Evolutionary conservation across 2,329 filamentous ascomycete genomes (phyloP), one percentile per base, ranked within the genome.

Genomic region (Epichloe typhina): DNA sequence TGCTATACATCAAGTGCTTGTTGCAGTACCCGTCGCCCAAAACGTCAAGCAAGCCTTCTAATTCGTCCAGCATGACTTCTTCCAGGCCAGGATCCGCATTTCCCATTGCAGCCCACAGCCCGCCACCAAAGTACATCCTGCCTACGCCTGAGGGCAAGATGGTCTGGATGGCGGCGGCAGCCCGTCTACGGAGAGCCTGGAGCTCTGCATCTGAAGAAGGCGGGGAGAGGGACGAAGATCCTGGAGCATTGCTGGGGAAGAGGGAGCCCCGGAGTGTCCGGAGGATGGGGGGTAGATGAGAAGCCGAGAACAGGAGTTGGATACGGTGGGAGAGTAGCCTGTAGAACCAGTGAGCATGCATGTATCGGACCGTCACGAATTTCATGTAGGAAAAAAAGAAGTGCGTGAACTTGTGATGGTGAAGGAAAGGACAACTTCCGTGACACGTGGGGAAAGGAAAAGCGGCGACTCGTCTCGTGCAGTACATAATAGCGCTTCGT

Each of bases 11-110:
- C 35, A 97, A 71, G 69, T 96, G 89, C 70, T 90, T 94, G 69
- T 98, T 98, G 68, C 89, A 84, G 69, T 95, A 95, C 48, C 77
- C 73, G 66, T 96, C 89, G 15, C 78, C 79, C 57, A 95, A 83
- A 38, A 90, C 72, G 59, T 85, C 80, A 45, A 97, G 72, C 44
- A 89, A 71, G 26, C 77, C 69, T 61, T 83, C 79, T 55, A 88
- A 75, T 58, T 83, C 76, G 53, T 70, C 66, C 43, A 80, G 66
- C 52, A 81, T 71, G 46, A 42, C 46, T 39, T 58, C 55, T 15
- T 68, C 69, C 54, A 71, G 68, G 49, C 61, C 58, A 37, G 59
- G 57, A 31, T 57, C 54, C 23, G 59, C 53, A 50, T 53, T 52
- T 44, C 54, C 59, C 21, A 51, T 56, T 52, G 58, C 54, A 55